Evolutionary conservation across 371 early-diverging fungal genomes (phyloP).

Genomic region (Lichtheimia ramosa): DNA sequence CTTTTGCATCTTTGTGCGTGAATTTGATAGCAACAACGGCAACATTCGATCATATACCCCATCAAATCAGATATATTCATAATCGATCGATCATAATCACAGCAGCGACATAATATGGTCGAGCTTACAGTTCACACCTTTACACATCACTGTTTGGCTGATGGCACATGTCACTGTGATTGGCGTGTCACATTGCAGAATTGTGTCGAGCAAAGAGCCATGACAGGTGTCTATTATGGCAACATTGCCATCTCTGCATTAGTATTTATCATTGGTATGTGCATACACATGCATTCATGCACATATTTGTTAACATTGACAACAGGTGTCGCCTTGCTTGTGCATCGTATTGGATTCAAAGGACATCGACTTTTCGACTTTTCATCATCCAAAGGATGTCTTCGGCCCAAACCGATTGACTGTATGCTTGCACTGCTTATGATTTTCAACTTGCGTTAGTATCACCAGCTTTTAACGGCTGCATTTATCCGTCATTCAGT

Average conservation of each 20-base stretch:
- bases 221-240: conserved; percentile 19
- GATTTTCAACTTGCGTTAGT: conserved; percentile 23
- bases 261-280: conserved; percentile 22
- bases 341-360: conserved; percentile 17
- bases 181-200: conserved; percentile 26
- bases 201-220: conserved; percentile 21
- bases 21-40: background rate
- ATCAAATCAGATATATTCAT: no score
- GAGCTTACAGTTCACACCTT: conserved; percentile 8
- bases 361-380: conserved; percentile 23
- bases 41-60: background rate
- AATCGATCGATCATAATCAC: background rate
- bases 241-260: conserved; percentile 26
- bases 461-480: background rate
- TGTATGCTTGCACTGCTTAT: conserved; percentile 17
- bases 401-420: conserved; percentile 27
- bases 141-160: conserved; percentile 12
- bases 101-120: background rate
- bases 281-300: background rate
- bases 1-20: background rate
- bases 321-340: conserved; percentile 10
- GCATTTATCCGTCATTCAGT: background rate
- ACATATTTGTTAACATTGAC: no score
- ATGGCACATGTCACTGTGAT: conserved; percentile 25
- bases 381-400: conserved; percentile 13